phyloP scores from a whole-genome alignment of 148 eudicot species.

The Arctostaphylos glauca region DNA sequence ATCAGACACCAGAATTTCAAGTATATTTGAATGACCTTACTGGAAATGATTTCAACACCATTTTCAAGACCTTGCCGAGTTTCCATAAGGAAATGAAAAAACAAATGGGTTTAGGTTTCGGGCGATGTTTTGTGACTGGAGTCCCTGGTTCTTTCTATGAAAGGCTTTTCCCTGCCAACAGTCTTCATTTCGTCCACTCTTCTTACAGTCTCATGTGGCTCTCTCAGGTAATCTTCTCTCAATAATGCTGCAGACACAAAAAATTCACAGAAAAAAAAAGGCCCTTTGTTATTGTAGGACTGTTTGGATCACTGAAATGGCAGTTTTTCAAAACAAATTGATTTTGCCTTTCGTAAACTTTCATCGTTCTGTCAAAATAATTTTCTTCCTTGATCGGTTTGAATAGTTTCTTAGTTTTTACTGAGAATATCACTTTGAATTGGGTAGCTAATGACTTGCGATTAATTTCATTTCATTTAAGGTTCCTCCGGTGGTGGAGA shows the following conservation, averaged over 20 bases:
- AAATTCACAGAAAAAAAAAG: no score
- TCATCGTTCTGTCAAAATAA: neutral
- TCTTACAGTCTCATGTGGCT: slow-evolving; percentile 70
- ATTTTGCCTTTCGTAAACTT: no score
- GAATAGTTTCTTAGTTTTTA: neutral
- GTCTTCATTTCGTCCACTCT: slow-evolving; percentile 69
- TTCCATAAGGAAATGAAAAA: slow-evolving; percentile 23
- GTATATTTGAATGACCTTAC: slow-evolving; percentile 62
- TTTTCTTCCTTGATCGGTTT: neutral
- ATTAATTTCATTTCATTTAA: neutral
- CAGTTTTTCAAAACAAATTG: no score
- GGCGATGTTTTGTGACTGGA: slow-evolving; percentile 41
- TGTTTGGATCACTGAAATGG: no score
- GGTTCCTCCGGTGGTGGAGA: slow-evolving; percentile 47
- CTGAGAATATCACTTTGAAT: neutral
- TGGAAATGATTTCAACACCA: slow-evolving; percentile 48
- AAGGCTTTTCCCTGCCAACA: slow-evolving; percentile 48
- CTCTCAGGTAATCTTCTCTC: slow-evolving; percentile 41
- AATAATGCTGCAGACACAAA: no score
- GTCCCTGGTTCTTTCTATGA: slow-evolving; percentile 65
- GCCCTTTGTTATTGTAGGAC: no score
- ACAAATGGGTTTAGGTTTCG: slow-evolving; percentile 1
- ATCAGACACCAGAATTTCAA: slow-evolving; percentile 31
- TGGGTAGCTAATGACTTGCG: neutral
- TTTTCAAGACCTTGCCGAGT: slow-evolving; percentile 31